Conservation (phyloP, 1,284 basidiomycete species). For the Ganoderma meredithae region DNA sequence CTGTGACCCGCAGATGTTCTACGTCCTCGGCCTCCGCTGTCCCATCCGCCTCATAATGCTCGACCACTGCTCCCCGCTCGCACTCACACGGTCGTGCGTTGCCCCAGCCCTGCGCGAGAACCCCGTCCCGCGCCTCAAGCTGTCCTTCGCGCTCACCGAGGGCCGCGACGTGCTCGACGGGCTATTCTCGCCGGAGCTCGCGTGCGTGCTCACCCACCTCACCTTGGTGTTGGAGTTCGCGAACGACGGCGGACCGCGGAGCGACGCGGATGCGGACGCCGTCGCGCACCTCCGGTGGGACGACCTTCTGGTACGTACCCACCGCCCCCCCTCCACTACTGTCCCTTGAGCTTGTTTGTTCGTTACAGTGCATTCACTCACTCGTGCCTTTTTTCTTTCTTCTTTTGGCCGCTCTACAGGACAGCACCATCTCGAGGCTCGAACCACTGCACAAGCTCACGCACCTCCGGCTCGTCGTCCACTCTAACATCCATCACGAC, state of each 20-base stretch:
- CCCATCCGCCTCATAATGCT: background rate
- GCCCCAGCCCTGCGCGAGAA: background rate
- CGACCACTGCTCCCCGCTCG: background rate
- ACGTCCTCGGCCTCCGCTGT: background rate
- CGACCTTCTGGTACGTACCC: background rate
- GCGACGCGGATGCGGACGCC: background rate
- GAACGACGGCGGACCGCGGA: background rate
- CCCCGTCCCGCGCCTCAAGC: background rate
- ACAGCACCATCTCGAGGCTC: background rate
- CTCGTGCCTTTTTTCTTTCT: too few relatives aligned
- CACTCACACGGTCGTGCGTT: background rate
- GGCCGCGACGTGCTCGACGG: background rate
- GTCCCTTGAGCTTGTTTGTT: too few relatives aligned
- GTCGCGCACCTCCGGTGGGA: background rate
- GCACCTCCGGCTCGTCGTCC: constrained; percentile 3
- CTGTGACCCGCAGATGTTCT: background rate
- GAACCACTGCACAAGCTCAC: background rate
- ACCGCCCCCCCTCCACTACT: background rate
- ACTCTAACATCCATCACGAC: background rate
- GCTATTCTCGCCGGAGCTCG: background rate
- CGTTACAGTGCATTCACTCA: too few relatives aligned
- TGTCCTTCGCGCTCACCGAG: background rate
- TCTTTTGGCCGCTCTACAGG: background rate
- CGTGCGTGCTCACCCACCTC: background rate
- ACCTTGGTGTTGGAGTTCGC: background rate